Conservation (phyloP, 345 rosid genomes). For the Syzygium aqueum region DNA sequence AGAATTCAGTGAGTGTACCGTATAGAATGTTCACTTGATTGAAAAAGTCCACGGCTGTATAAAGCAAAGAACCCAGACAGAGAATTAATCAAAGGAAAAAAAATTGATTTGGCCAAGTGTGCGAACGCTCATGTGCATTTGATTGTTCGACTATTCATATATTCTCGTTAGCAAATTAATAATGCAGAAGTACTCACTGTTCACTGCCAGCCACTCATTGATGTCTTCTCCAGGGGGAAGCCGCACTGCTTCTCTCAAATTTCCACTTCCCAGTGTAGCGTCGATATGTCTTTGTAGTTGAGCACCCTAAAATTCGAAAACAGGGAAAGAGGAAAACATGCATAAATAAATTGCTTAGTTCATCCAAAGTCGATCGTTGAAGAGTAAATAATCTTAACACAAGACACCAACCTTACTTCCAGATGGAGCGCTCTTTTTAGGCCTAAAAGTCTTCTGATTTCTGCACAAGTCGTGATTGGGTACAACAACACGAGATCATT, state of each 20-base stretch:
- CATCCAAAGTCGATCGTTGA: not conserved
- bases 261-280: constrained; percentile 68
- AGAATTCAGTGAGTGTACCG: constrained; percentile 67
- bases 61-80: not conserved
- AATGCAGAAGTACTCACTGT: constrained; percentile 24
- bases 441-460: constrained; percentile 65
- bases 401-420: constrained; percentile 44
- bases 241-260: constrained; percentile 60
- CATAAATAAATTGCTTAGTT: not conserved
- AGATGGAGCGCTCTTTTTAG: constrained; percentile 62
- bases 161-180: not conserved
- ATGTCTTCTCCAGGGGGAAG: constrained; percentile 71
- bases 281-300: constrained; percentile 59
- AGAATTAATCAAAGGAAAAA: not conserved
- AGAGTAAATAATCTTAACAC: not conserved
- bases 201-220: constrained; percentile 71
- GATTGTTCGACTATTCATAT: not conserved
- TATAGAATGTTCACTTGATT: constrained; percentile 59
- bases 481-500: not conserved
- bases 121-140: not conserved
- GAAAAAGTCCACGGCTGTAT: constrained; percentile 70
- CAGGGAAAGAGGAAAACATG: not conserved
- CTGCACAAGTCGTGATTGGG: constrained; percentile 10
- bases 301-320: constrained; percentile 38
- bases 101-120: not conserved